Conservation (phyloP, 2,329 filamentous ascomycete genomes). For the Botryotinia convoluta region DNA sequence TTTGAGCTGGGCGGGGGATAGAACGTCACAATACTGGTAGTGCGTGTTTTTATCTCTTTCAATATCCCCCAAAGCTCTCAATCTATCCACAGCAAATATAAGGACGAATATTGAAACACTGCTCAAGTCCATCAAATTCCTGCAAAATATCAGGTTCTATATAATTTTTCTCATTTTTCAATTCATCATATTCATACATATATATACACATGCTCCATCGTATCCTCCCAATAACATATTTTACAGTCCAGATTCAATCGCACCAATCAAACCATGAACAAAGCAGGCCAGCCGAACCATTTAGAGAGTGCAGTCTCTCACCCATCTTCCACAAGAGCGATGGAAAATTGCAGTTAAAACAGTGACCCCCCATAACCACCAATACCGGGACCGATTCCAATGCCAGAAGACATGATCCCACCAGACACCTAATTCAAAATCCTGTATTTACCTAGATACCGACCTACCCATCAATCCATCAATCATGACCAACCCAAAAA, state of each 20-base stretch:
- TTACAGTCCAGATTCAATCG: not conserved
- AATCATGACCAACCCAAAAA: constrained; percentile 1
- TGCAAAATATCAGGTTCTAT: not conserved
- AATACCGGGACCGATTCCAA: not conserved
- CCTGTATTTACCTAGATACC: not conserved
- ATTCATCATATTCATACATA: not conserved
- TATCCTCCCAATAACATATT: not conserved
- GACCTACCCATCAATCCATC: not conserved
- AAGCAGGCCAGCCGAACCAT: not conserved
- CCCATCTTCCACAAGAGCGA: not conserved
- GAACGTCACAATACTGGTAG: not conserved
- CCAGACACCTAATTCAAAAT: constrained; percentile 3
- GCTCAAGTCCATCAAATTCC: not conserved
- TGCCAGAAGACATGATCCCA: constrained; percentile 13
- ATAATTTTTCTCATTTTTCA: not conserved
- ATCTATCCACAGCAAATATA: not conserved
- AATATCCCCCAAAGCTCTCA: not conserved
- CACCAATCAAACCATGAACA: not conserved
- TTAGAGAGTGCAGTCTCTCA: not conserved
- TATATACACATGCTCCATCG: not conserved
- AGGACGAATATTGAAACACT: not conserved
- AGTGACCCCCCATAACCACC: not conserved
- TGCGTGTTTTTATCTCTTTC: not conserved
- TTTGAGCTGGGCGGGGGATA: not conserved
- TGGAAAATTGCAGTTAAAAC: not conserved